phyloP scores from a whole-genome alignment of 106 monocot genomes.

The Hemerocallis citrina region DNA sequence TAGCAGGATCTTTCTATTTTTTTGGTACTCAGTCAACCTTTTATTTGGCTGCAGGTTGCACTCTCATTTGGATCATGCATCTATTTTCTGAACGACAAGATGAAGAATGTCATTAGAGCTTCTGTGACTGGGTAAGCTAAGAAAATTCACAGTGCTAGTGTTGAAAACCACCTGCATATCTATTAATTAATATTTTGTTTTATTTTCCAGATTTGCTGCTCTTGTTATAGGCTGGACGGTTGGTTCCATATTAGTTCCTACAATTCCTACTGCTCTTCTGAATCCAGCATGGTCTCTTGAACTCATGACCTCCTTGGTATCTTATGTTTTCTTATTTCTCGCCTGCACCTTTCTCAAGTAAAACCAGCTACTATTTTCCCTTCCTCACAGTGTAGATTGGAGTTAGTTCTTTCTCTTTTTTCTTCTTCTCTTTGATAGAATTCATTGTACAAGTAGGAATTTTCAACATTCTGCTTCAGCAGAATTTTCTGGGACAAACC shows the following conservation, averaged over 20 bases:
- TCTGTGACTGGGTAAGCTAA: constrained; percentile 59
- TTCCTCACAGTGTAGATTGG: background rate
- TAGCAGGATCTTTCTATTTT: too few species aligned
- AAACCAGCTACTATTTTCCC: background rate
- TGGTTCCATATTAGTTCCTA: constrained; percentile 62
- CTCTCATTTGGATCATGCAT: constrained; percentile 82
- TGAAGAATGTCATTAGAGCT: constrained; percentile 65
- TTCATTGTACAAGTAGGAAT: too few species aligned
- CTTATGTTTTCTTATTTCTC: constrained; percentile 75
- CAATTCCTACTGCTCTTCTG: constrained; percentile 59
- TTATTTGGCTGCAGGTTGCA: constrained; percentile 49
- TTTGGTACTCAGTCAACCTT: background rate
- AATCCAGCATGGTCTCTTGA: constrained; percentile 84
- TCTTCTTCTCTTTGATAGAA: background rate
- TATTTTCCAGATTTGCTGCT: constrained; percentile 52
- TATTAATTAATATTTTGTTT: background rate
- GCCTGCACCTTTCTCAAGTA: constrained; percentile 89
- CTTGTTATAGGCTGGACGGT: constrained; percentile 75
- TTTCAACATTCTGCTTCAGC: too few species aligned
- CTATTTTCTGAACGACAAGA: constrained; percentile 94
- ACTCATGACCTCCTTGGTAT: constrained; percentile 74
- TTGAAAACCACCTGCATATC: background rate
- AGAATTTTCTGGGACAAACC: too few species aligned
- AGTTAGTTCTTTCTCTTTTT: background rate
- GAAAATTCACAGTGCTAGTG: background rate